Conservation (phyloP, 2,329 filamentous ascomycete species). For the Fusarium compactum region DNA sequence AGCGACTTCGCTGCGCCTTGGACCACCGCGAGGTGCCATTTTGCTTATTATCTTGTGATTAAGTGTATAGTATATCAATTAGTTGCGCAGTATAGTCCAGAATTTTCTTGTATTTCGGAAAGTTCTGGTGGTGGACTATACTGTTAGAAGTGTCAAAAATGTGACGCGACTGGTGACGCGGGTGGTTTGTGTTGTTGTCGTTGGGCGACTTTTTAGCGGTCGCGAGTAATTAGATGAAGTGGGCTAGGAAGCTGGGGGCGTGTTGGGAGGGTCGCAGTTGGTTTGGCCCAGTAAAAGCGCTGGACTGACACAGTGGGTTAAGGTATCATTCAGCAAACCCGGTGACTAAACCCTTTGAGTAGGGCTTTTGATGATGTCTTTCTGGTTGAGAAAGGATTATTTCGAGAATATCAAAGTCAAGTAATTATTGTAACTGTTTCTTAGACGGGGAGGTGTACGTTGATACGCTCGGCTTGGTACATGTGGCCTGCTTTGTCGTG, state of each 20-base stretch:
- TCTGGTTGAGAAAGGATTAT: not conserved
- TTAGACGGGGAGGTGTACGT: not conserved
- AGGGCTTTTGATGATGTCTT: not conserved
- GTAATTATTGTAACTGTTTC: not conserved
- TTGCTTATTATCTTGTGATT: slow-evolving; percentile 2
- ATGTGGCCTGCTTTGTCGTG: slow-evolving; percentile 1
- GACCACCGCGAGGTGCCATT: slow-evolving; percentile 52
- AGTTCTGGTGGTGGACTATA: slow-evolving; percentile 20
- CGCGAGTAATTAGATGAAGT: slow-evolving; percentile 30
- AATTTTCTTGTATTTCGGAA: not conserved
- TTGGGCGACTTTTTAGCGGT: slow-evolving; percentile 30
- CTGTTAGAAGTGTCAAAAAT: slow-evolving; percentile 21
- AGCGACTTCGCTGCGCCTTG: slow-evolving; percentile 47
- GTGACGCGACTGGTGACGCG: slow-evolving; percentile 44
- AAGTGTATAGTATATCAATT: not conserved
- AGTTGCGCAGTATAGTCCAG: not conserved
- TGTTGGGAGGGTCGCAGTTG: slow-evolving; percentile 27
- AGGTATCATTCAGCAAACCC: not conserved
- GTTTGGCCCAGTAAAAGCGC: slow-evolving; percentile 19
- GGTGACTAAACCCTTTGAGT: not conserved
- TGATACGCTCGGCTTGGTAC: not conserved
- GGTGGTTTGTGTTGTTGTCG: slow-evolving; percentile 39
- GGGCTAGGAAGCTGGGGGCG: slow-evolving; percentile 32
- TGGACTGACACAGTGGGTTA: slow-evolving; percentile 7
- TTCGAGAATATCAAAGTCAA: not conserved